Evolutionary conservation across 257 asterid species (phyloP), one percentile per base, ranked within the genome.

Genomic region (Solanum sejunctum): DNA sequence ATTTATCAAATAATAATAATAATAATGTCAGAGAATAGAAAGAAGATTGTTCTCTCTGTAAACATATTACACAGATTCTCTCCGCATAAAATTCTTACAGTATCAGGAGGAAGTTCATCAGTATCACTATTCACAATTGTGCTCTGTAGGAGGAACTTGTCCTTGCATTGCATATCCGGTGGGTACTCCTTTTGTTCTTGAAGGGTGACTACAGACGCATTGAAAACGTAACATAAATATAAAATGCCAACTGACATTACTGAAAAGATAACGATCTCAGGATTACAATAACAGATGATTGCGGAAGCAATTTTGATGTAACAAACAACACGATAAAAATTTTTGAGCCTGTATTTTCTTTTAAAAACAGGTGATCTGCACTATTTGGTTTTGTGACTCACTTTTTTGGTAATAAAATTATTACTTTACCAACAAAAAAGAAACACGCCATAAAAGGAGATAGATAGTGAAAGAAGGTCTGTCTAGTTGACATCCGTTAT

Each of bases 121-220:
- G 89, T 86, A 60, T 89, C 91, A 21, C 92, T 90, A 88, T 85
- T 86, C 67, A 95, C 94, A 69, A 43, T 28, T 18, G 91, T 91
- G 86, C 98, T 93, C 86, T 91, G 98, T 71, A 95, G 84, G 16
- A 93, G 96, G 86, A 95, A 95, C 81, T 95, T 95, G 82, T 95
- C 98, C 89, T 84, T 93, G 87, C 95, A 93, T 81, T 93, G 98
- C 98, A 93, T 93, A 51, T 91, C 95, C 3, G 91, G 92, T 55
- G 98, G 97, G 78, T 86, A 90, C 85, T 95, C 98, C 84, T 89
- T 84, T 85, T 90, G 98, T 85, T 95, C 96, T 92, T 95, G 98
- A 83, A 92, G 95, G 85, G 97, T 93, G 63, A 95, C 98, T 95
- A 84, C 60, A 88, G 43, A 84, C 26, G 78, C 82, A 88, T 70